These are phyloP conservation scores for Teunomyces barrocoloradensis DNA, from an alignment of 805 yeast species.

Conservation along the genomic window DNA sequence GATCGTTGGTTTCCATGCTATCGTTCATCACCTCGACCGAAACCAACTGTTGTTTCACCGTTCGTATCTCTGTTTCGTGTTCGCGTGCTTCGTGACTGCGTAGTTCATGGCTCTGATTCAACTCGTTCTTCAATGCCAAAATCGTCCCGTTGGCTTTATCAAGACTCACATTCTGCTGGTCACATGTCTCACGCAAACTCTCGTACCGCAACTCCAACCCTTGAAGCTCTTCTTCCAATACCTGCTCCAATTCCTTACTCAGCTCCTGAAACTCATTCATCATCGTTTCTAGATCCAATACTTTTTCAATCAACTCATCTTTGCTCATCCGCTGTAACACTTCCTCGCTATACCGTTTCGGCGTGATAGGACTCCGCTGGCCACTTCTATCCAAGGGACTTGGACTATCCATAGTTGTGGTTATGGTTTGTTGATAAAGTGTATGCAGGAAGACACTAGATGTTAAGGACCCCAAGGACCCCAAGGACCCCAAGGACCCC, in stretches of 20 bases:
- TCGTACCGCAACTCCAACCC: constrained; percentile 27
- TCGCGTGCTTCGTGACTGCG: constrained; percentile 7
- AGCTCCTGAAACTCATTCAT: constrained; percentile 43
- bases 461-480: too few relatives aligned
- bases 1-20: constrained; percentile 36
- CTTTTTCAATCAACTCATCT: constrained; percentile 24
- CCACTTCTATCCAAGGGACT: constrained; percentile 6
- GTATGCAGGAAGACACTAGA: not conserved
- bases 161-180: constrained; percentile 18
- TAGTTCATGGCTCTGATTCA: constrained; percentile 15
- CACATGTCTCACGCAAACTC: constrained; percentile 13
- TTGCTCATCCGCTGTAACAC: constrained; percentile 10
- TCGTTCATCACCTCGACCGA: constrained; percentile 45
- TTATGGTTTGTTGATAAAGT: not conserved
- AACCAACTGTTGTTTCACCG: constrained; percentile 31
- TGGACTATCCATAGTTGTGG: constrained; percentile 10
- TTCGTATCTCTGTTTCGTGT: constrained; percentile 17
- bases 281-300: constrained; percentile 37
- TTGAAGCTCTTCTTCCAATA: constrained; percentile 42
- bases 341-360: constrained; percentile 9
- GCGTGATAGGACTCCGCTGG: constrained; percentile 10
- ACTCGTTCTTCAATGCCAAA: constrained; percentile 17
- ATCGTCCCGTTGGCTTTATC: constrained; percentile 14
- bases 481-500: too few relatives aligned
- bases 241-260: constrained; percentile 43